phyloP scores from a whole-genome alignment of 257 asterid genomes.

The Solanum arcanum region DNA sequence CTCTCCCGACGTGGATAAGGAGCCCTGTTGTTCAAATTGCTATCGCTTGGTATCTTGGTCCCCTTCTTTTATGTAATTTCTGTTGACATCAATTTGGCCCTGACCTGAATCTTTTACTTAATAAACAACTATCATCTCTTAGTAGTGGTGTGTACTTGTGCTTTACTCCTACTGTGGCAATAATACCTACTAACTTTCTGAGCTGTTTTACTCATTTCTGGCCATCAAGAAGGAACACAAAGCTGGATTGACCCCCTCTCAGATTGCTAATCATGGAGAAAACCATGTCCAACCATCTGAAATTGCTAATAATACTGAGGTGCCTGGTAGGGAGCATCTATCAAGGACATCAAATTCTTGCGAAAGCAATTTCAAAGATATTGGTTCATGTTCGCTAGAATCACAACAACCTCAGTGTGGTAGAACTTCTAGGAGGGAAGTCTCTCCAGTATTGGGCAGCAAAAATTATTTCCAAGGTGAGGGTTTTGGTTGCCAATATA shows the following conservation, averaged over 20 bases:
- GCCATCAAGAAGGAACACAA: conserved; percentile 33
- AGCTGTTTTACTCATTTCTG: conserved; percentile 25
- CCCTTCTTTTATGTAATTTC: neutral
- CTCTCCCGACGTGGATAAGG: conserved; percentile 43
- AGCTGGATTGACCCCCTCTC: conserved; percentile 18
- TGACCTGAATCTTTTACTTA: neutral
- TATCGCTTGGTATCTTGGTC: conserved; percentile 42
- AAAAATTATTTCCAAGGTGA: conserved; percentile 38
- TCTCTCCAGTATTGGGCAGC: conserved; percentile 21
- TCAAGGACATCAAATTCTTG: conserved; percentile 52
- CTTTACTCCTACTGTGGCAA: neutral
- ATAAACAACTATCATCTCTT: neutral
- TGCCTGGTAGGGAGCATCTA: conserved; percentile 40
- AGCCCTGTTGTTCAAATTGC: conserved; percentile 75
- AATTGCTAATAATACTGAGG: conserved; percentile 23
- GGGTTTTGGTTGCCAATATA: conserved; percentile 36
- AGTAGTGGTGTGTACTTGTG: neutral
- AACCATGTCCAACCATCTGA: conserved; percentile 32
- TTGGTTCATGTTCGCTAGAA: conserved; percentile 22
- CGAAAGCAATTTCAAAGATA: conserved; percentile 28
- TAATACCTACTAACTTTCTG: neutral
- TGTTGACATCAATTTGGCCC: neutral
- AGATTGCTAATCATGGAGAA: conserved; percentile 30
- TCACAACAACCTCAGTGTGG: conserved; percentile 37
- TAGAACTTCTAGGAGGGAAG: conserved; percentile 49